Conservation (phyloP, 2,329 filamentous ascomycete species). For the Sporothrix curviconia region DNA sequence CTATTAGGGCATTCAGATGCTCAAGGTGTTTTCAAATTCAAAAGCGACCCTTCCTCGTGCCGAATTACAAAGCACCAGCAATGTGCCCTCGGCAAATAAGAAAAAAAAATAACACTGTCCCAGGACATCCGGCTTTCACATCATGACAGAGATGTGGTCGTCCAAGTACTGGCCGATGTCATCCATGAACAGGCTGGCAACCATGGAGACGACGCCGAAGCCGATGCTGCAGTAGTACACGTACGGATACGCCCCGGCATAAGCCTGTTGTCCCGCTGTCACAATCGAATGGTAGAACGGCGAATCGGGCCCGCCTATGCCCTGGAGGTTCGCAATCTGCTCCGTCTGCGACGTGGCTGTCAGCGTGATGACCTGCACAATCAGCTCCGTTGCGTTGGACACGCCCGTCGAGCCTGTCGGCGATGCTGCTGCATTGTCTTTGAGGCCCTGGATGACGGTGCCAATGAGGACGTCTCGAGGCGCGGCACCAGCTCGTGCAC, state of each 20-base stretch:
- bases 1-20: too few relatives aligned
- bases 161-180: constrained; percentile 54
- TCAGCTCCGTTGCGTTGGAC: constrained; percentile 10
- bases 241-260: constrained; percentile 51
- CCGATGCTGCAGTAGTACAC: constrained; percentile 56
- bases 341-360: constrained; percentile 47
- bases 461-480: constrained; percentile 43
- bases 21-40: too few relatives aligned
- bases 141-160: constrained; percentile 49
- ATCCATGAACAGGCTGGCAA: constrained; percentile 52
- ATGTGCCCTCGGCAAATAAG: too few relatives aligned
- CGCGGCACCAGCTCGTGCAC: constrained; percentile 38
- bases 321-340: constrained; percentile 41
- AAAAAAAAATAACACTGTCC: too few relatives aligned
- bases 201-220: constrained; percentile 50
- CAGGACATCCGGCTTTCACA: constrained; percentile 20
- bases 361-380: constrained; percentile 41
- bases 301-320: constrained; percentile 36
- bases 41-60: too few relatives aligned
- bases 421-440: constrained; percentile 36
- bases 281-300: constrained; percentile 38
- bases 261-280: constrained; percentile 48
- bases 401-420: not conserved
- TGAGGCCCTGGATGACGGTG: constrained; percentile 35
- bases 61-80: too few relatives aligned